Evolutionary conservation across 805 yeast genomes (phyloP).

Genomic region (Candida takata): DNA sequence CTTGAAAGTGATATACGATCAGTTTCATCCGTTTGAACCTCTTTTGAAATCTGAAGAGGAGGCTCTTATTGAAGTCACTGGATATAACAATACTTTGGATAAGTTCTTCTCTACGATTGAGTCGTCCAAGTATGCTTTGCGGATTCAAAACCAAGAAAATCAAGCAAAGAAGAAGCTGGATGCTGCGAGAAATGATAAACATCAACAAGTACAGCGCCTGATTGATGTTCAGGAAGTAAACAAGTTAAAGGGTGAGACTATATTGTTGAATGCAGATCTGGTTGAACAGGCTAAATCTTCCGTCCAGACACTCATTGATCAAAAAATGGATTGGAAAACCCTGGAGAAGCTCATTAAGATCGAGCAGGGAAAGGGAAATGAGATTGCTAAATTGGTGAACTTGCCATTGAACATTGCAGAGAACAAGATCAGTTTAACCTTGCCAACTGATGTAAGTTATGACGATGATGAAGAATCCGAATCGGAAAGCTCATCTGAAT

Average conservation of each 20-base stretch:
- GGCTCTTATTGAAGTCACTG: slow-evolving; percentile 40
- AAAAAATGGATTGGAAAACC: slow-evolving; percentile 91
- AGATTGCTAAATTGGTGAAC: slow-evolving; percentile 53
- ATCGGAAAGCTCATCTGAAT: slow-evolving; percentile 21
- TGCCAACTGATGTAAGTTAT: slow-evolving; percentile 41
- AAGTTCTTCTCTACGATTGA: slow-evolving; percentile 79
- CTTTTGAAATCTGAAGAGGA: slow-evolving; percentile 29
- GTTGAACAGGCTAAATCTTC: slow-evolving; percentile 68
- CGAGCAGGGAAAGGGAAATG: slow-evolving; percentile 62
- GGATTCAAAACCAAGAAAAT: slow-evolving; percentile 69
- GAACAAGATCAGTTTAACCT: slow-evolving; percentile 52
- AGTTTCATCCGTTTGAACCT: slow-evolving; percentile 65
- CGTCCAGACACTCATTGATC: slow-evolving; percentile 61
- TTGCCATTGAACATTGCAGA: slow-evolving; percentile 65
- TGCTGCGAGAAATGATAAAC: slow-evolving; percentile 68
- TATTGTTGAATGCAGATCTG: slow-evolving; percentile 58
- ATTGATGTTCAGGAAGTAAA: slow-evolving; percentile 56
- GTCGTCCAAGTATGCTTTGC: slow-evolving; percentile 67
- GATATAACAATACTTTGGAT: slow-evolving; percentile 81
- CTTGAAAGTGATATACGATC: slow-evolving; percentile 48
- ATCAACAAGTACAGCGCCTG: slow-evolving; percentile 60
- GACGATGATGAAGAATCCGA: slow-evolving; percentile 27
- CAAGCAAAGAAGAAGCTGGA: slow-evolving; percentile 69
- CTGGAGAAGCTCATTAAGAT: slow-evolving; percentile 68
- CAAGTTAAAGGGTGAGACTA: slow-evolving; percentile 62